A percentile compares a stretch with the other conserved stretches of the same genome.
Evolutionary conservation across 192 early-diverging fungal species (phyloP).

Genomic region (Podila horticola): DNA sequence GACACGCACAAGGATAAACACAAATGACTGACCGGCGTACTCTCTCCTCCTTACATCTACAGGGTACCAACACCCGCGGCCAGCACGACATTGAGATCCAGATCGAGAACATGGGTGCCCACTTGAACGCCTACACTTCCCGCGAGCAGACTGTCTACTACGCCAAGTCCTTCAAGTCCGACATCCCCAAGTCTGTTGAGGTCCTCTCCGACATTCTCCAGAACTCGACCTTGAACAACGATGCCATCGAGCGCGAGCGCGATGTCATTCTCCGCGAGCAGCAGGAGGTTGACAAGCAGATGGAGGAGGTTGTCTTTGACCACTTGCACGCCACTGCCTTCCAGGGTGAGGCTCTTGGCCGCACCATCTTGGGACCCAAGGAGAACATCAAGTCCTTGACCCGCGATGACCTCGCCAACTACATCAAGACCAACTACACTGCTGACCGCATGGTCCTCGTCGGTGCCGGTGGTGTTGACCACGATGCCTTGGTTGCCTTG

Average conservation of each 20-base stretch:
- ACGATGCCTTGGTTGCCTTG: constrained; percentile 91
- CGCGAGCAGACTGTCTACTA: constrained; percentile 99
- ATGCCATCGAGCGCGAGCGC: constrained; percentile 96
- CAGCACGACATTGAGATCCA: constrained; percentile 93
- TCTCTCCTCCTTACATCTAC: neutral
- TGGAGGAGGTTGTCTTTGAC: constrained; percentile 99
- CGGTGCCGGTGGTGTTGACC: constrained; percentile 92
- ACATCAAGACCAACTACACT: constrained; percentile 95
- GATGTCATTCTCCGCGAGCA: constrained; percentile 97
- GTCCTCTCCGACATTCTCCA: constrained; percentile 96
- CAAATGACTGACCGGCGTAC: neutral
- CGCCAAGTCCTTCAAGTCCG: constrained; percentile 91
- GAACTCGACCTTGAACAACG: constrained; percentile 82
- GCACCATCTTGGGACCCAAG: constrained; percentile 93
- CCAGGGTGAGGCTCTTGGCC: constrained; percentile 86
- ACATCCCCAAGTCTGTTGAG: constrained; percentile 90
- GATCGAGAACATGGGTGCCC: constrained; percentile 99
- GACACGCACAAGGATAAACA: neutral
- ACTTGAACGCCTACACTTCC: constrained; percentile 98
- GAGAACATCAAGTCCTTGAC: constrained; percentile 94
- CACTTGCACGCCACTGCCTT: constrained; percentile 97
- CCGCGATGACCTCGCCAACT: constrained; percentile 86
- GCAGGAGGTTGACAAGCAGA: constrained; percentile 91
- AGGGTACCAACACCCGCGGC: constrained; percentile 88
- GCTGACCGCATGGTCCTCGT: constrained; percentile 97